Conservation (phyloP, 177 flowering plant genomes). For the Vitis hybrid region DNA sequence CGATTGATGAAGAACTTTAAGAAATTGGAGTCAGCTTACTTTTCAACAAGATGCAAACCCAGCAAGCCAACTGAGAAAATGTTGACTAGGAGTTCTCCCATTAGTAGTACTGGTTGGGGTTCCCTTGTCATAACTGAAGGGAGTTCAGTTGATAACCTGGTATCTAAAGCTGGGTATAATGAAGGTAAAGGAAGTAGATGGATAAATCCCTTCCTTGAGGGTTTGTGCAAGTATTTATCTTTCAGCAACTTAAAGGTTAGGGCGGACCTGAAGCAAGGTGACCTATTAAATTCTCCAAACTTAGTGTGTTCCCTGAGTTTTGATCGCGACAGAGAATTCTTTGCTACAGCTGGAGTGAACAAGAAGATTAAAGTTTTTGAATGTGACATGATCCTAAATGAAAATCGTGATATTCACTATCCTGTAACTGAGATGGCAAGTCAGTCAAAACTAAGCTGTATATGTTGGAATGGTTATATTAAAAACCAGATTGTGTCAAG, state of each 20-base stretch:
- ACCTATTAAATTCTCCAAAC: conserved; percentile 85
- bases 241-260: conserved; percentile 73
- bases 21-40: conserved; percentile 86
- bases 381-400: conserved; percentile 64
- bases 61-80: conserved; percentile 33
- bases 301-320: conserved; percentile 88
- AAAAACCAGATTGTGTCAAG: conserved; percentile 97
- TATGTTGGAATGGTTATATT: conserved; percentile 94
- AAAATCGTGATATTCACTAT: conserved; percentile 84
- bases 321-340: conserved; percentile 92
- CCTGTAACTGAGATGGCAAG: conserved; percentile 92
- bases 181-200: conserved; percentile 58
- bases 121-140: conserved; percentile 66
- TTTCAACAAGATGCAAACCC: conserved; percentile 62
- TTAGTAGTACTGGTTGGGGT: conserved; percentile 59
- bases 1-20: conserved; percentile 84
- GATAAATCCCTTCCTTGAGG: conserved; percentile 88
- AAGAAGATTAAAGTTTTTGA: conserved; percentile 95
- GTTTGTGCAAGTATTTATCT: conserved; percentile 86
- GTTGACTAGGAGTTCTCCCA: conserved; percentile 34
- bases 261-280: conserved; percentile 92
- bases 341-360: conserved; percentile 97
- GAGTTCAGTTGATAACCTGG: conserved; percentile 60
- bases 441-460: conserved; percentile 82
- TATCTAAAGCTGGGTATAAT: conserved; percentile 32